Evolutionary conservation across 768 basidiomycete species (phyloP), one percentile per base, ranked within the genome.

Genomic region (Trametes coccinea): DNA sequence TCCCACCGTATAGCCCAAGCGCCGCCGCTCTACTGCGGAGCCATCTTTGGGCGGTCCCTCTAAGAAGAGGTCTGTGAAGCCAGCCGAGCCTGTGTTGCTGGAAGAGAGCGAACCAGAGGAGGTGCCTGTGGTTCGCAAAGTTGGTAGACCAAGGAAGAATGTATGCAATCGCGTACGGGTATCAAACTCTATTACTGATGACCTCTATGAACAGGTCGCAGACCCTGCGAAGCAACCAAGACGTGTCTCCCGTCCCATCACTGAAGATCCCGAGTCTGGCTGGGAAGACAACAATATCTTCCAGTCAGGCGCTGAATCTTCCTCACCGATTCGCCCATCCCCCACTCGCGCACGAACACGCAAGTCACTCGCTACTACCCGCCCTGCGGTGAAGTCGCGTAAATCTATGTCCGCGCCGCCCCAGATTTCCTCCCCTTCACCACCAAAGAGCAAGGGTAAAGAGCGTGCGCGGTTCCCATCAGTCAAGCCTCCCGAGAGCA

Each of bases 221-320:
- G 80, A 81, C 29, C 82, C 82, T 13, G 80, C 78, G 13, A 71
- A 76, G n/a, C 79, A 81, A 63, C 76, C 78, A 34, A 84, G 88
- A 33, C 82, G 86, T 40, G 76, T 80, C 11, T 87, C 88, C 22
- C 62, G 70, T 50, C 62, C 70, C 37, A 62, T 61, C 53, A 34
- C 58, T 1, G 71, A 69, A 16, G 71, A 91, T 55, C 53, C 58
- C 3, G 62, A 64, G 30, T 92, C 90, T 67, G 90, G 90, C 37
- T 93, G 92, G 91, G 92, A 93, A 69, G 92, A 93, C 65, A 92
- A 92, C 69, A 93, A 94, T 64, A 84, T 92, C 31, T 94, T 94
- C 72, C 92, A 94, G 70, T 92, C 90, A 8, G 92, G 90, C n/a
- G 88, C 88, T 4, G 92, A 93, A 67, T 89, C 88, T n/a, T 90